Base-by-base conservation (phyloP, 495 filamentous ascomycete species). In the Talaromyces stipitatus region DNA sequence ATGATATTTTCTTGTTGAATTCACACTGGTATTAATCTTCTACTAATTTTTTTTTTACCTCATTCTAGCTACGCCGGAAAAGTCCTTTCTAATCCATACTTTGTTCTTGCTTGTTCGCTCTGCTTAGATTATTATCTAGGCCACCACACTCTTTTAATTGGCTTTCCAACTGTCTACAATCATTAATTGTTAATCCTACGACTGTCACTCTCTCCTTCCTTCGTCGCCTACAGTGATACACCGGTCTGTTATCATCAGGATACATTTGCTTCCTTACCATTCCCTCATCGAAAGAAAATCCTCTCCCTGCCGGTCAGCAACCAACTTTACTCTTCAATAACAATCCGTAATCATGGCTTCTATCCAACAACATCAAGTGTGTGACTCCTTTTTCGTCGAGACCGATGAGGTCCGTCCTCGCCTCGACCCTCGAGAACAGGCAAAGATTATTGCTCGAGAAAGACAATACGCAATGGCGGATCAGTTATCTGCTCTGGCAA, bases 361-460 rank as follows among this genome's bases (percentile, higher is more conserved):
- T 72, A 71, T 61, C 72, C 73, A 63, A 66, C 45, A 78, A 69
- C 78, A 69, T 66, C 80, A 80, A 66, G 78, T 73, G 36, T 90
- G 87, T 65, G 85, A 89, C 54, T 88, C 81, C 64, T 97, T 86
- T 74, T 97, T 98, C 69, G 86, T 95, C 60, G 94, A 97, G 70
- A 81, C 81, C 62, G 86, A 92, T 59, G 84, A 85, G 60, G 78
- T 77, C 62, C 70, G 32, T 50, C 71, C 61, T 50, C 71, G 62
- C 33, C 66, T 69, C 51, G 69, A 71, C 56, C 67, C 64, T 22
- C 84, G 87, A 65, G 89, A 91, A 66, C 84, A 88, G 61, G 78
- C 84, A 61, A 89, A 86, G 70, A 76, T 85, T 62, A 73, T 90
- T 62, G 85, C 85, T 47, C 82, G 86, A 63, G 82, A 91, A 69